Base-by-base conservation (phyloP, 176 grass and related monocot species). In the Puccinellia tenuiflora region DNA sequence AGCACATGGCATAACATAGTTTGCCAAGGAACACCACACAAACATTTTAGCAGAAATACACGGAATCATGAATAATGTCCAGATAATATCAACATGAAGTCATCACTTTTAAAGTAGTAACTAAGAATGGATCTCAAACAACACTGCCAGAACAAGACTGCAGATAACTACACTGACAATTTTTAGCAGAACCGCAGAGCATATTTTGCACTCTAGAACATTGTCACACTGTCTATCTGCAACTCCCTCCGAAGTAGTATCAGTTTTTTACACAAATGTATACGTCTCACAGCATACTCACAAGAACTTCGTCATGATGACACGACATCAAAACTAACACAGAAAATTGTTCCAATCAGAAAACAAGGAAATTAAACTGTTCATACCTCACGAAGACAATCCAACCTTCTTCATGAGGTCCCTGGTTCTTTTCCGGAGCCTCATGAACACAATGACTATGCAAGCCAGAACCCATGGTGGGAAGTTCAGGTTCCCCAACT, bases 391-490 rank as follows among this genome's bases (percentile, higher is more conserved):
- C 14, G 66, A 67, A 13, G 57, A n/a, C 89, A 87, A 90, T 38
- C 96, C 96, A 84, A 90, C 91, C 79, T 98, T 98, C 74, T 93
- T 88, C 76, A 98, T 79, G n/a, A 80, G 77, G 83, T 93, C 50
- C 81, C 69, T 88, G 81, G 96, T 98, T 88, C 96, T 93, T 87
- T 98, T 98, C 38, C 87, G 81, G 31, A 96, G 80, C 33, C 96
- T 88, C 62, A 78, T 81, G 83, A 98, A 98, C 47, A 88, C 85
- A 62, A 96, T 93, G 3, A 96, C 83, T 13, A 93, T 71, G 68
- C 91, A 98, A 88, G 93, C 96, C 57, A 98, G 61, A 60, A 96
- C 75, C 96, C 96, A 98, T 28, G 96, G 96, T 73, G 96, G 91
- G 78, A 98, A 98, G 43, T 50, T 92, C 55, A 88, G 42, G 25